These are phyloP conservation scores for Coemansia sp. DNA, from an alignment of 192 early-diverging fungal species.

Conservation along the genomic window DNA sequence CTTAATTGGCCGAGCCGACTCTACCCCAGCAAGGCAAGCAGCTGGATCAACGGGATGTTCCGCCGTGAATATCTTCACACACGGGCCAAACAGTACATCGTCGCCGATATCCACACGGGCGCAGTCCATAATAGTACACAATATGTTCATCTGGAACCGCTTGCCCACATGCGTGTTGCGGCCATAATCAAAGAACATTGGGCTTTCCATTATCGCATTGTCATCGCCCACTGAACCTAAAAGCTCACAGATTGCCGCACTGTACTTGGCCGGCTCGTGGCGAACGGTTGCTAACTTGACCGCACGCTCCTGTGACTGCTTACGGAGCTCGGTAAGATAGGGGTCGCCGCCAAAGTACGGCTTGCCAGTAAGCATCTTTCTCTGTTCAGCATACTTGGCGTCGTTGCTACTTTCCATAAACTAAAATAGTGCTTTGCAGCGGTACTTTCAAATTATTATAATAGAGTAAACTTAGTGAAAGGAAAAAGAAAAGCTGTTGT, in stretches of 20 bases:
- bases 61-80: conserved; percentile 72
- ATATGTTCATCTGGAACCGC: conserved; percentile 74
- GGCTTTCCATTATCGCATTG: conserved; percentile 60
- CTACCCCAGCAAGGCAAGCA: conserved; percentile 12
- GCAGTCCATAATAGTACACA: conserved; percentile 74
- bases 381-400: conserved; percentile 38
- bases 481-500: too few relatives aligned
- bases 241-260: conserved; percentile 39
- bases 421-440: too few relatives aligned
- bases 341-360: conserved; percentile 59
- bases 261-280: conserved; percentile 30
- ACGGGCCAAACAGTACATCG: conserved; percentile 70
- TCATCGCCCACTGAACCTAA: conserved; percentile 63
- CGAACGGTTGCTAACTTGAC: conserved; percentile 15
- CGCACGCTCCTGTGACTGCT: conserved; percentile 35
- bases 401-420: background rate
- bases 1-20: conserved; percentile 30
- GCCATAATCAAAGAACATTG: conserved; percentile 74
- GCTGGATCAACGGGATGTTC: conserved; percentile 68
- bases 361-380: conserved; percentile 67
- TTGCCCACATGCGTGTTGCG: conserved; percentile 75
- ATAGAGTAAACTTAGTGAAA: too few relatives aligned
- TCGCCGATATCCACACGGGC: conserved; percentile 72
- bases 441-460: too few relatives aligned
- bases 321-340: conserved; percentile 47